phyloP scores from a whole-genome alignment of 179 eudicot genomes.

The Spinacia oleracea region DNA sequence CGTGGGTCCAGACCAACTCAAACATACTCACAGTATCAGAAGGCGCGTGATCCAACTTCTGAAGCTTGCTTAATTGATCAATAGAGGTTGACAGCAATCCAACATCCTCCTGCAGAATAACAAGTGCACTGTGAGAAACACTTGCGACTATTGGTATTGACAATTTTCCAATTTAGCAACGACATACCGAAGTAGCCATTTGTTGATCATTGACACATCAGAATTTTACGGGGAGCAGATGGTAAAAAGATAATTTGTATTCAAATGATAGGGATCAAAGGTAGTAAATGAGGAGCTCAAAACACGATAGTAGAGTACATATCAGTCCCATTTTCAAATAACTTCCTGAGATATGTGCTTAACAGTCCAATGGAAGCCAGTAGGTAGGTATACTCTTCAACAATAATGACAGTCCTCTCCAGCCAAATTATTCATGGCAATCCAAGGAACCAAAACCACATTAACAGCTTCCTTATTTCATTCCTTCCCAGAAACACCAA shows the following conservation, averaged over 20 bases:
- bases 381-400: background rate
- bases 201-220: background rate
- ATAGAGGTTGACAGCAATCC: conserved; percentile 33
- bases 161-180: background rate
- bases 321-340: background rate
- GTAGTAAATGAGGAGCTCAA: background rate
- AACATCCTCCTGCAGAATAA: conserved; percentile 42
- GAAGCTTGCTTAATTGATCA: conserved; percentile 42
- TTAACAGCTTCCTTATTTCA: background rate
- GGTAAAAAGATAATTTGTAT: background rate
- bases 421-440: background rate
- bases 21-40: conserved; percentile 47
- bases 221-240: background rate
- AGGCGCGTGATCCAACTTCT: conserved; percentile 42
- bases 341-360: background rate
- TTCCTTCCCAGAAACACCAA: background rate
- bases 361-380: background rate
- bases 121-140: conserved; percentile 19
- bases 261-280: background rate
- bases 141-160: background rate
- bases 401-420: background rate
- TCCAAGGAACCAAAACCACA: background rate
- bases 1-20: conserved; percentile 3
- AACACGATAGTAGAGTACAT: background rate
- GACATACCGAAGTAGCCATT: background rate